Conservation (phyloP, 2,329 filamentous ascomycete species). For the Paraconiothyrium sp. region DNA sequence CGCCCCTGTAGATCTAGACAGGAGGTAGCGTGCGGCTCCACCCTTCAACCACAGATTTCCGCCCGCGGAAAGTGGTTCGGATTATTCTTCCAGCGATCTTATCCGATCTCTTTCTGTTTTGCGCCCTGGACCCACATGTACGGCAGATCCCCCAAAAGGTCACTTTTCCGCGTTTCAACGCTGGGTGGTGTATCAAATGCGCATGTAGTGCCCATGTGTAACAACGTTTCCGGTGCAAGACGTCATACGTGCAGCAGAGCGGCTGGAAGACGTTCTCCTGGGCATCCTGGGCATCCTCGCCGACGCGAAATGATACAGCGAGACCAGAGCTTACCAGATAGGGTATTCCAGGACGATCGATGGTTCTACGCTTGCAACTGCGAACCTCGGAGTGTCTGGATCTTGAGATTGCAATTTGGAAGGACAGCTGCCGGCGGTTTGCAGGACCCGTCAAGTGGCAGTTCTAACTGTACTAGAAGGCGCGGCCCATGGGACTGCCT, state of each 20-base stretch:
- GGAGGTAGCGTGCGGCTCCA: conserved; percentile 6
- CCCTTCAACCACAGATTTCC: background rate
- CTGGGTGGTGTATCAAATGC: conserved; percentile 14
- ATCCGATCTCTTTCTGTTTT: background rate
- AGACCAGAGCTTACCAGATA: background rate
- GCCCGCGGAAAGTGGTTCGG: background rate
- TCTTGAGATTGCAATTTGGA: background rate
- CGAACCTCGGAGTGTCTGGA: background rate
- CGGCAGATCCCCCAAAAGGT: conserved; percentile 4
- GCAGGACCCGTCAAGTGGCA: background rate
- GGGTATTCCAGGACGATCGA: background rate
- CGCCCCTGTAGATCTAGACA: background rate
- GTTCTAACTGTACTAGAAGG: background rate
- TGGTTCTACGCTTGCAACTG: background rate
- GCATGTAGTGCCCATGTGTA: background rate
- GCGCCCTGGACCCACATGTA: background rate
- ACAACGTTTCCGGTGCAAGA: conserved; percentile 1
- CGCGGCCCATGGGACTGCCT: background rate
- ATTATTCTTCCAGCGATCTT: background rate
- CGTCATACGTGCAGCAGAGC: background rate
- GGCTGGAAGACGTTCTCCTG: background rate
- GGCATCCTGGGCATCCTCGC: background rate
- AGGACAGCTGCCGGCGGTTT: background rate
- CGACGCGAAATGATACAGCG: background rate
- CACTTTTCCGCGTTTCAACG: conserved; percentile 19